Evolutionary conservation across 345 rosid species (phyloP), one percentile per base, ranked within the genome.

Genomic region (Linum tenue): DNA sequence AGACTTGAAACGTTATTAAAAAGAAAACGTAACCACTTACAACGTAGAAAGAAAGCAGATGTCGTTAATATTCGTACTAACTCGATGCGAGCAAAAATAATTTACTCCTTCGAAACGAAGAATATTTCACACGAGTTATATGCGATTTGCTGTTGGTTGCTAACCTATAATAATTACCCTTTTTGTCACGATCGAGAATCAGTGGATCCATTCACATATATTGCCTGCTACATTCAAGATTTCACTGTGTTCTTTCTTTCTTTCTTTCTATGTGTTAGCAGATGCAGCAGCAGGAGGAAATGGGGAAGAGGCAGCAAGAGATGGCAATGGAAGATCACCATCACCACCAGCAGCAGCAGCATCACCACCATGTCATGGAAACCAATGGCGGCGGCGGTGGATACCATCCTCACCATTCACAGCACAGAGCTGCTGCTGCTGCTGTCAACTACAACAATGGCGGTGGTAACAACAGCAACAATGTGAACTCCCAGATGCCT

Each of bases 301-400:
- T 22, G 31, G 31, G 31, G 31, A 22, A 81, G 84, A 82, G 79
- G 71, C 82, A 84, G 50, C 83, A 81, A 44, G 82, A 84, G 76
- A 69, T 82, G 72, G 85, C 76, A 5, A 75, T 79, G 16, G 12
- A 55, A 55, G 16, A 55, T 55, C 16, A 11, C 14, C 15, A 11
- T 14, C 58, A 55, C 58, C 16, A 55, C 58, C 16, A 55, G 14
- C n/a, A 55, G 16, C 16, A 22, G n/a, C 5, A 4, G 4, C 12
- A 15, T 11, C 4, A 22, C 58, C 7, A 5, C 16, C 16, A 55
- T 15, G 7, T 31, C 10, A 59, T 5, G 70, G 86, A 76, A 39
- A 75, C 69, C 53, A 82, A 70, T 5, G 80, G 73, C 35, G 77
- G 81, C 50, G 81, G 72, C 39, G 72, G 79, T 75, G 79, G 78